Conservation (phyloP, 768 basidiomycete genomes). For the Ramaria sp. region DNA sequence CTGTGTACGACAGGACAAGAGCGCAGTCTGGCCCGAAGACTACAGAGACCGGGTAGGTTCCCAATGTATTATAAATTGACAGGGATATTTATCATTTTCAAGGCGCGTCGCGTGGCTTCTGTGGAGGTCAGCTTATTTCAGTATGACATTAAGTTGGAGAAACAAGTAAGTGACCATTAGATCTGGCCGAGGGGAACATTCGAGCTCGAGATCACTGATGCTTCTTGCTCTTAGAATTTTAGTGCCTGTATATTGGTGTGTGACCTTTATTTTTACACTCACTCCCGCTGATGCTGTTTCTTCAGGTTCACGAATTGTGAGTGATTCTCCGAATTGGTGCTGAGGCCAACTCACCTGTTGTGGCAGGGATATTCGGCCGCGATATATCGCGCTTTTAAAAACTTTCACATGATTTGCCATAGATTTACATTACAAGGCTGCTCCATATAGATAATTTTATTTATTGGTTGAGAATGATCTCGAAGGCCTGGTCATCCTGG, state of each 20-base stretch:
- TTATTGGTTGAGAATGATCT: too few relatives aligned
- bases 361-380: slow-evolving; percentile 61
- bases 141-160: slow-evolving; percentile 58
- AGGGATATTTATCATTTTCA: background rate
- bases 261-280: background rate
- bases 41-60: slow-evolving; percentile 41
- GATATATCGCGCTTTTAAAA: slow-evolving; percentile 58
- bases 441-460: too few relatives aligned
- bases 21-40: slow-evolving; percentile 32
- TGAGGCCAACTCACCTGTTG: slow-evolving; percentile 5
- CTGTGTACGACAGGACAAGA: slow-evolving; percentile 59
- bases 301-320: slow-evolving; percentile 59
- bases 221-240: slow-evolving; percentile 34
- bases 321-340: slow-evolving; percentile 15
- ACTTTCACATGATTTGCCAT: too few relatives aligned
- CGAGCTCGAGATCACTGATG: slow-evolving; percentile 9
- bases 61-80: background rate
- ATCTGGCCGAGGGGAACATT: background rate
- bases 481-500: too few relatives aligned
- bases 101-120: slow-evolving; percentile 60
- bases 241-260: slow-evolving; percentile 30
- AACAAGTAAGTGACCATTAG: slow-evolving; percentile 42
- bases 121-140: slow-evolving; percentile 76
- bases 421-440: too few relatives aligned
- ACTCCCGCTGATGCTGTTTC: slow-evolving; percentile 1